Base-by-base conservation (phyloP, 2,329 filamentous ascomycete species). In the Monosporascus sp. region DNA sequence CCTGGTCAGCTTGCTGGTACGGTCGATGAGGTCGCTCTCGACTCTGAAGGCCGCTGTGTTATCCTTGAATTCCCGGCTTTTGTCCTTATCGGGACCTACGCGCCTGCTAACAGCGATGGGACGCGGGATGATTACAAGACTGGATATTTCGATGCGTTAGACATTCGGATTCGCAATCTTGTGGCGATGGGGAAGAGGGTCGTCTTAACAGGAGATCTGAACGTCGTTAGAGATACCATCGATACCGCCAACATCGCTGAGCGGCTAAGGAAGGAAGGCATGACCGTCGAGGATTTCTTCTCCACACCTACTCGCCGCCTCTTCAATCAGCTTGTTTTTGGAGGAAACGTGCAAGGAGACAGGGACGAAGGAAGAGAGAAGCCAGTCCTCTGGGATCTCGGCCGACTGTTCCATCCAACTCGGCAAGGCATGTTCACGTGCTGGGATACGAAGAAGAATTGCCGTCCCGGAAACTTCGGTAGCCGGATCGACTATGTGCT, bases 371-470 rank as follows among this genome's bases (percentile, higher is more conserved):
- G 82, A 0, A 79, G 88, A 59, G 86, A 92, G 65, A 62, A 77
- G 14, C 83, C 90, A 2, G 81, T 92, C 1, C 74, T 97, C 41
- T 89, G 87, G 80, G 94, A 99, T 72, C 76, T 95, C 18, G 92
- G 89, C 61, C 82, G 94, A 48, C 82, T 81, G 25, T 95, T 92
- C 65, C 88, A 97, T 65, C 88, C 89, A 1, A 72, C 76, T n/a
- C 81, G 94, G 39, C 77, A 78, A 57, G 90, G 90, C 56, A 97
- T 99, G 94, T 97, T 90, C 69, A 97, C 94, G 0, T 96, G 93
- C 69, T 97, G 93, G 93, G 91, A 97, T 58, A 92, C 90, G 49
- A 92, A 89, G 68, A 88, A 91, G 65, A 97, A 97, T 70, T 89
- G 90, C n/a, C 80, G 94, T n/a, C 93, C 93, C 3, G 91, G 89